Base-by-base conservation (phyloP, 768 basidiomycete species). In the Naematelia aurantialba region DNA sequence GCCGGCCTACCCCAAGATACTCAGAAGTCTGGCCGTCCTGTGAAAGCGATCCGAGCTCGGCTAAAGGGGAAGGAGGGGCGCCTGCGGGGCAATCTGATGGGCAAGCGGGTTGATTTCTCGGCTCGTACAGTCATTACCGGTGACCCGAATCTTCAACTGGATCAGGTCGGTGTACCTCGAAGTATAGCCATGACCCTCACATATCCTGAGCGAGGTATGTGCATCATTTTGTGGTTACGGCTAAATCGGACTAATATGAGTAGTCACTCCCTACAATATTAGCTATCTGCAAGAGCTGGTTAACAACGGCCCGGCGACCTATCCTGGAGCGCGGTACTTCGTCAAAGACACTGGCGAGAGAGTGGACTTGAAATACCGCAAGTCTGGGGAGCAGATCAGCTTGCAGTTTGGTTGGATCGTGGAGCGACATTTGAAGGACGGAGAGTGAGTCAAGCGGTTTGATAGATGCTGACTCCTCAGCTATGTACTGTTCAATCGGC, bases 61-160 rank as follows among this genome's bases (percentile, higher is more conserved):
- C 83, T 99, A 56, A 99, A 99, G 82, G 96, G 96, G 52, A 98
- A 99, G 78, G 96, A 99, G 78, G 96, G 96, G 42, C 89, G 96
- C 71, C 83, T 99, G 52, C 87, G 96, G 77, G 96, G 96, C 30
- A 99, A 98, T 76, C 75, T 99, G 78, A 98, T 98, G 96, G 96
- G 96, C 49, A 98, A 98, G 79, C 91, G 96, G 78, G 96, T 99
- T 55, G 96, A 98, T 72, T 98, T 98, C 77, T 99, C 96, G 1
- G 96, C 96, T 1, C 89, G 96, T 59, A 99, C 94, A 17, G 96
- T 99, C 69, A 99, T 99, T 74, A 98, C 96, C 13, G 96, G 96
- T 75, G 96, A 98, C 78, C 96, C 96, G 4, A 98, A 98, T 79
- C 73, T 99, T 60, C 88, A 93, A 69, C 79, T 98, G 67, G 96